phyloP scores from a whole-genome alignment of 176 grass and related monocot species.

The Triticum aestivum region IWGSC_CS_RefSeq_v2.1 NC_057813.1:37955361-37955860 shows the following conservation, averaged over 20 bases:
- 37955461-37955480: background rate
- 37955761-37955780: no score
- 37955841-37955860: background rate
- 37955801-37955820: no score
- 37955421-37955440: background rate
- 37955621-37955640: constrained; percentile 61
- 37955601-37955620: constrained; percentile 71
- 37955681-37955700: constrained; percentile 24
- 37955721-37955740: constrained; percentile 28
- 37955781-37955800: no score
- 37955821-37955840: no score
- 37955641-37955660: constrained; percentile 62
- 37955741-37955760: no score
- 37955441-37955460: background rate
- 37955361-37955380: no score
- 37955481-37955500: background rate
- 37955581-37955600: constrained; percentile 83
- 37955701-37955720: constrained; percentile 51
- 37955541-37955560: background rate
- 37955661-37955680: constrained; percentile 52
- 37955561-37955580: constrained; percentile 38
- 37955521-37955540: background rate
- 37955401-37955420: no score
- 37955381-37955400: no score
- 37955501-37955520: constrained; percentile 1